phyloP scores from a whole-genome alignment of 2,329 filamentous ascomycete species.

The Arthrobotrys iridis region DNA sequence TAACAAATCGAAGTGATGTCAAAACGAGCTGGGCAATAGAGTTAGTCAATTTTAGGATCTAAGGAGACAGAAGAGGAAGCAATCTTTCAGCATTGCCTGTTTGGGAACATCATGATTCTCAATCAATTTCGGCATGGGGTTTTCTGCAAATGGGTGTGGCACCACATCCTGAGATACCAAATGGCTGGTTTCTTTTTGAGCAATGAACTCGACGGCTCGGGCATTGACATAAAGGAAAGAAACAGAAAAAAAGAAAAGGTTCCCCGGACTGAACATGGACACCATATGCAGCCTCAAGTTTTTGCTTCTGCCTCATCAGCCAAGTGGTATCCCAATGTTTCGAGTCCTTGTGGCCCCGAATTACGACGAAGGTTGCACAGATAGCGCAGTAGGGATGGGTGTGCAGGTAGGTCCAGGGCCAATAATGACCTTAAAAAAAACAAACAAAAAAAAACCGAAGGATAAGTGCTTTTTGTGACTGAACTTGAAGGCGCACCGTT shows the following conservation, averaged over 20 bases:
- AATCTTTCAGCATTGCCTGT: slow-evolving; percentile 37
- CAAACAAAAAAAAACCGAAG: no score
- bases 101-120: slow-evolving; percentile 14
- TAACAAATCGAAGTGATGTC: not conserved
- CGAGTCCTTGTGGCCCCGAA: slow-evolving; percentile 1
- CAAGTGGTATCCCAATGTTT: not conserved
- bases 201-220: slow-evolving; percentile 18
- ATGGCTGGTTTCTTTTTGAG: slow-evolving; percentile 16
- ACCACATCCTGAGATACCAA: not conserved
- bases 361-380: slow-evolving; percentile 9
- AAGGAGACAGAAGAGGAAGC: slow-evolving; percentile 28
- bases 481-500: slow-evolving; percentile 12
- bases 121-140: slow-evolving; percentile 10
- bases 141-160: not conserved
- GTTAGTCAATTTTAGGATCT: slow-evolving; percentile 23
- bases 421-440: slow-evolving; percentile 16
- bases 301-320: slow-evolving; percentile 15
- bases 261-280: not conserved
- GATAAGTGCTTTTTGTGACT: slow-evolving; percentile 5
- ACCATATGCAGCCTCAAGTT: not conserved
- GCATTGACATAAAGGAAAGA: not conserved
- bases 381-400: slow-evolving; percentile 9
- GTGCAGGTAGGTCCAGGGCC: not conserved
- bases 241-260: slow-evolving; percentile 22
- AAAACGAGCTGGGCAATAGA: not conserved